Base-by-base conservation (phyloP, 2,329 filamentous ascomycete genomes). In the Aspergillus transmontanensis region DNA sequence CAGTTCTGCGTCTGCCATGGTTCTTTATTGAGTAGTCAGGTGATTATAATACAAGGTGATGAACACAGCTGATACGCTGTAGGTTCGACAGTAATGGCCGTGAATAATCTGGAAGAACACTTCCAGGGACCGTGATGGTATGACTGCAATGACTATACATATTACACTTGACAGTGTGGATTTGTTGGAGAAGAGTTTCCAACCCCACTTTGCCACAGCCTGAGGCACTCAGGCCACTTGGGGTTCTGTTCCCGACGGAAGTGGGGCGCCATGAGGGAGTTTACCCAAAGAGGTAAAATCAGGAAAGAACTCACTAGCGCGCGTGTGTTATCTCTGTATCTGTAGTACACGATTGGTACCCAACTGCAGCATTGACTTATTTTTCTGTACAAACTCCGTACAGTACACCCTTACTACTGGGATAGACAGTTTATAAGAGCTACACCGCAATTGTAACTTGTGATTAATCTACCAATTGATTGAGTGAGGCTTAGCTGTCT, bases 1-100 rank as follows among this genome's bases (percentile, higher is more conserved):
- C 62, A 90, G 80, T 75, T 90, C 88, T 71, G 86, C 82, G 81
- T 90, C 88, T 34, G 85, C 85, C 88, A 90, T 90, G 58, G 32
- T 23, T 41, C 21, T 32, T 58, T 41, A 50, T 36, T 7, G 14
- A 9, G 32, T 26, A 53, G 32, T 46, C 26, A 34, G 23, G 36
- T 51, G 32, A 51, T 51, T 4, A 39, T 26, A 14, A 39, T 16
- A 16, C 6, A 34, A 23, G 10, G 3, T 23, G n/a, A 39, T 39
- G 26, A 26, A 11, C 19, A 45, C 32, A 28, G 53, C 26, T 36
- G 41, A n/a, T 28, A 26, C 57, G n/a, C 21, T 26, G 45, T 45
- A 21, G 11, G 11, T 11, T 12, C 11, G 21, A 46, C n/a, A 21
- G 21, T n/a, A 16, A 4, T 6, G 10, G 10, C 21, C 5, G n/a